Percentiles rank a stretch among this genome's conserved stretches.
These are phyloP conservation scores for Dioszegia aurantiaca DNA, from an alignment of 768 basidiomycete genomes.

Conservation along the genomic window DNA sequence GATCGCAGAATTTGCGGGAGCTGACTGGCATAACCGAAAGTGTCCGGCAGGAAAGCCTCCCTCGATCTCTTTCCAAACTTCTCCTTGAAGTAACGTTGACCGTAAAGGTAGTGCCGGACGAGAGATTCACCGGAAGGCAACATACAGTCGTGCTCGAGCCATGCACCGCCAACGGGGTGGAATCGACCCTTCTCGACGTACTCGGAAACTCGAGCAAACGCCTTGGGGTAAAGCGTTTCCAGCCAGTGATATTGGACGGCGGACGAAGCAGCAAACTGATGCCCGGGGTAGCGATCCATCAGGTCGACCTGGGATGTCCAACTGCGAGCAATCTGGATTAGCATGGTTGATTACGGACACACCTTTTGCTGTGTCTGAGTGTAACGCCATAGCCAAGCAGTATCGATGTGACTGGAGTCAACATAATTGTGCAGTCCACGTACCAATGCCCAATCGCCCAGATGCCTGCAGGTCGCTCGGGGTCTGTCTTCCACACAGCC, in stretches of 20 bases:
- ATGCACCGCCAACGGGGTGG: constrained; percentile 77
- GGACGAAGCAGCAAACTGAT: constrained; percentile 66
- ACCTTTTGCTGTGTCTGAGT: constrained; percentile 77
- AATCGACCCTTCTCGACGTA: constrained; percentile 74
- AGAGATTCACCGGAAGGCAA: constrained; percentile 93
- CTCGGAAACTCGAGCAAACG: constrained; percentile 72
- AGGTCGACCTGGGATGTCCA: constrained; percentile 93
- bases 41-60: constrained; percentile 48
- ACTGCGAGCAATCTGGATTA: constrained; percentile 83
- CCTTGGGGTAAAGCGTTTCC: constrained; percentile 71
- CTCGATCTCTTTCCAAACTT: constrained; percentile 52
- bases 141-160: constrained; percentile 67
- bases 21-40: constrained; percentile 72
- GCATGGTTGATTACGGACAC: no score
- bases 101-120: constrained; percentile 79
- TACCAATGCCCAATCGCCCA: constrained; percentile 69
- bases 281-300: constrained; percentile 92
- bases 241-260: constrained; percentile 85
- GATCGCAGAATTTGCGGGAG: constrained; percentile 78
- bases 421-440: constrained; percentile 4
- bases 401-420: constrained; percentile 64
- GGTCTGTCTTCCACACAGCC: constrained; percentile 9
- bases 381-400: constrained; percentile 90
- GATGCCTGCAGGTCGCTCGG: constrained; percentile 60
- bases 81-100: constrained; percentile 75